These are phyloP conservation scores for Lasiodiplodia hormozganensis DNA, from an alignment of 2,329 filamentous ascomycete species.

Conservation along the genomic window DNA sequence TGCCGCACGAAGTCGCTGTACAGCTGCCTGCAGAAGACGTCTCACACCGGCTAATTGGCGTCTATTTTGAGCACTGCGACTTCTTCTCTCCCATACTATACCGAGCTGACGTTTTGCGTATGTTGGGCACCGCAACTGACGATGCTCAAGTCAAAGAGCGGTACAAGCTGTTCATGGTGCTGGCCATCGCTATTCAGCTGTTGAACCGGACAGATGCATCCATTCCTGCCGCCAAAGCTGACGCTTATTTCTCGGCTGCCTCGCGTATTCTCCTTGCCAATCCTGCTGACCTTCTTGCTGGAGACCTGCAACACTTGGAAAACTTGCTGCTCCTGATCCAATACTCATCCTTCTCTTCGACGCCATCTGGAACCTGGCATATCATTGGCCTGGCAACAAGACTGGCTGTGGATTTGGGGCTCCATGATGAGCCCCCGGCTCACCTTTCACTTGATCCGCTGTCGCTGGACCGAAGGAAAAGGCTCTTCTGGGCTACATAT, in stretches of 20 bases:
- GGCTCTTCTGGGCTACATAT: conserved; percentile 14
- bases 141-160: background rate
- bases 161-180: conserved; percentile 2
- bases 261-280: background rate
- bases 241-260: conserved; percentile 1
- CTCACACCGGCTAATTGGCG: background rate
- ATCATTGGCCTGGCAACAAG: conserved; percentile 4
- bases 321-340: conserved; percentile 5
- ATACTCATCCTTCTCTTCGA: conserved; percentile 1
- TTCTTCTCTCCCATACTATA: conserved; percentile 11
- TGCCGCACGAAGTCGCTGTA: background rate
- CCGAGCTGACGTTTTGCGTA: background rate
- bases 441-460: conserved; percentile 1
- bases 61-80: conserved; percentile 10
- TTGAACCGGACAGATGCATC: conserved; percentile 7
- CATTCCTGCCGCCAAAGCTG: background rate
- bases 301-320: conserved; percentile 1
- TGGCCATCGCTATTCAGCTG: background rate
- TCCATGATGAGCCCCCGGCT: background rate
- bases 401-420: conserved; percentile 4
- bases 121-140: background rate
- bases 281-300: background rate
- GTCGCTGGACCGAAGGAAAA: background rate
- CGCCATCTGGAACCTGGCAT: background rate
- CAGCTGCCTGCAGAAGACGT: background rate